Evolutionary conservation across 139 green algal species (phyloP), one percentile per base, ranked within the genome.

Genomic region (Picochlorum sp.): DNA sequence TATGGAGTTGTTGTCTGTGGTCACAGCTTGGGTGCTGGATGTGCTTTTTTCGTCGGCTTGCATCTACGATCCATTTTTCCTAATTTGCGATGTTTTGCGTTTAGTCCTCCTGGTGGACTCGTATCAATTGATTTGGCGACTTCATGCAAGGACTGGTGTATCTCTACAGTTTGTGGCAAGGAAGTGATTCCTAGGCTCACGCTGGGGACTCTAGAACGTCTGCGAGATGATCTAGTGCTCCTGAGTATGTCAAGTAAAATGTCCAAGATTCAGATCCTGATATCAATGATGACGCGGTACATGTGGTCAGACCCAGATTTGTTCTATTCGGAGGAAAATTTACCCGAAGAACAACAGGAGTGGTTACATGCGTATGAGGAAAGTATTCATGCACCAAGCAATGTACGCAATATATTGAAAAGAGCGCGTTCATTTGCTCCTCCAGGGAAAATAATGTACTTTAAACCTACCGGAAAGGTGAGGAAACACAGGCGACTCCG

Each of bases 21-120:
- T 6, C 85, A 91, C 79, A 80, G 63, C 41, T 73, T 91, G 54
- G 85, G 85, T 2, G 85, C 79, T 9, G 85, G 81, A 13, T 83
- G 77, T 16, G 80, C 83, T 16, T 78, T 79, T 57, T 76, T 90
- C 49, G 49, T 89, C 21, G 74, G 68, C n/a, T 63, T 92, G 21
- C 76, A 78, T 63, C 63, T 88, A 31, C 59, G 72, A 7, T 66
- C 72, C 3, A 68, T 52, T 45, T 80, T 81, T 51, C 75, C 75
- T 1, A 18, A 60, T n/a, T 56, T 79, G 11, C 60, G 66, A 47
- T 83, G 75, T 69, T 88, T 75, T 79, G 69, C 77, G 18, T 90
- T 87, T 61, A 60, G 69, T 3, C 79, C 82, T 7, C 84, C 84
- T 2, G 83, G 81, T 16, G 67, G 57, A 38, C 61, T 80, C 9